phyloP scores from a whole-genome alignment of 257 asterid species.

The Nicotiana attenuata region DNA sequence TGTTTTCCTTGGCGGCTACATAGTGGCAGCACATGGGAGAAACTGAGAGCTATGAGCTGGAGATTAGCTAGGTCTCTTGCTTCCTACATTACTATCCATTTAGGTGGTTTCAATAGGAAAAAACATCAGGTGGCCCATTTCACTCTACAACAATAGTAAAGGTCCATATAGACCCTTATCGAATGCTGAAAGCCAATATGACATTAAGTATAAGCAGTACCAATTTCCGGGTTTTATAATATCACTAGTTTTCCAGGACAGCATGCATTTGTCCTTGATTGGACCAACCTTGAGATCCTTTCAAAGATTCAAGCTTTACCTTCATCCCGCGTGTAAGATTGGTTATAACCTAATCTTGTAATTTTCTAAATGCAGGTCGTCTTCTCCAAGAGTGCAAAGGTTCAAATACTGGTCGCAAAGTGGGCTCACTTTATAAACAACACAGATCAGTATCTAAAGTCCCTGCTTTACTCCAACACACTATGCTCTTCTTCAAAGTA shows the following conservation, averaged over 20 bases:
- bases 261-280: not conserved
- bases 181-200: not conserved
- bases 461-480: slow-evolving; percentile 62
- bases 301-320: slow-evolving; percentile 2
- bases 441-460: slow-evolving; percentile 63
- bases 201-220: not conserved
- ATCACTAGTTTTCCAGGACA: not conserved
- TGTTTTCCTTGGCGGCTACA: too few relatives aligned
- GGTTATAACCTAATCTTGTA: not conserved
- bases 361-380: slow-evolving; percentile 44
- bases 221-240: not conserved
- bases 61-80: not conserved
- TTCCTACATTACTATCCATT: not conserved
- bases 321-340: not conserved
- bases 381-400: slow-evolving; percentile 60
- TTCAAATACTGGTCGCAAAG: slow-evolving; percentile 60
- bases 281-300: not conserved
- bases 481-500: slow-evolving; percentile 64
- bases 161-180: not conserved
- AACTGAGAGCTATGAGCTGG: not conserved
- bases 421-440: slow-evolving; percentile 68
- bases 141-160: not conserved
- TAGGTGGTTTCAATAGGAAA: not conserved
- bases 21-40: not conserved
- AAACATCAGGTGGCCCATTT: not conserved